These are phyloP conservation scores for Phyllosticta citribraziliensis DNA, from an alignment of 2,329 filamentous ascomycete species.

Conservation along the genomic window DNA sequence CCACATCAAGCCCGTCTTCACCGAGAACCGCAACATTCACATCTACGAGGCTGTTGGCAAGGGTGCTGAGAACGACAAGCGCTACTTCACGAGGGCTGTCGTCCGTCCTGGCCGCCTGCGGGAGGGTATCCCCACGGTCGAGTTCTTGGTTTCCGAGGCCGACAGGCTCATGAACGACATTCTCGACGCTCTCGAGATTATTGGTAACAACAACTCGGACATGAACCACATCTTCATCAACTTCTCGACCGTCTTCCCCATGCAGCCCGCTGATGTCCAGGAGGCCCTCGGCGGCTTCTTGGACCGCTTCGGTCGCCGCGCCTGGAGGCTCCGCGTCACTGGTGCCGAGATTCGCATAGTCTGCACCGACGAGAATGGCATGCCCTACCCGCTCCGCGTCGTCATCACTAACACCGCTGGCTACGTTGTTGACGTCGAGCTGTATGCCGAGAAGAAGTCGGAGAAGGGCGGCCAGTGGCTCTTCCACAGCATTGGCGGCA, in stretches of 20 bases:
- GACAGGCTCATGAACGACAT: slow-evolving; percentile 97
- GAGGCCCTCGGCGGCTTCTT: slow-evolving; percentile 89
- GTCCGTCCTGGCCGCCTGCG: slow-evolving; percentile 88
- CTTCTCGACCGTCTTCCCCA: slow-evolving; percentile 93
- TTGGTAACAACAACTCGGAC: slow-evolving; percentile 98
- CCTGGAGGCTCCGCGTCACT: slow-evolving; percentile 92
- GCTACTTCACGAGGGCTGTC: slow-evolving; percentile 95
- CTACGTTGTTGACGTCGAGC: slow-evolving; percentile 93
- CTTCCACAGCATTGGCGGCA: slow-evolving; percentile 95
- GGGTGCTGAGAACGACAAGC: slow-evolving; percentile 89
- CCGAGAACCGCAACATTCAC: slow-evolving; percentile 98
- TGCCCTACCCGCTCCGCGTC: slow-evolving; percentile 84
- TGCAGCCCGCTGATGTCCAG: slow-evolving; percentile 82
- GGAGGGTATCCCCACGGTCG: slow-evolving; percentile 95
- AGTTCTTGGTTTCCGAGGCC: slow-evolving; percentile 95
- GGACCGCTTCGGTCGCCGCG: slow-evolving; percentile 88
- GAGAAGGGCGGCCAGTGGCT: slow-evolving; percentile 92
- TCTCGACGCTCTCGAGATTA: slow-evolving; percentile 92
- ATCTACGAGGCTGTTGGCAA: slow-evolving; percentile 96
- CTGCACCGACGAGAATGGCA: slow-evolving; percentile 79
- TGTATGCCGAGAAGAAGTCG: slow-evolving; percentile 95
- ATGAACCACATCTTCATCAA: slow-evolving; percentile 99
- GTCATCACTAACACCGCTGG: slow-evolving; percentile 98
- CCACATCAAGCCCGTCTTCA: slow-evolving; percentile 96
- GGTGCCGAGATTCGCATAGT: slow-evolving; percentile 98